Base-by-base conservation (phyloP, 1,139 yeast species). In the Hyphopichia wangnamkhiaoensis region DNA sequence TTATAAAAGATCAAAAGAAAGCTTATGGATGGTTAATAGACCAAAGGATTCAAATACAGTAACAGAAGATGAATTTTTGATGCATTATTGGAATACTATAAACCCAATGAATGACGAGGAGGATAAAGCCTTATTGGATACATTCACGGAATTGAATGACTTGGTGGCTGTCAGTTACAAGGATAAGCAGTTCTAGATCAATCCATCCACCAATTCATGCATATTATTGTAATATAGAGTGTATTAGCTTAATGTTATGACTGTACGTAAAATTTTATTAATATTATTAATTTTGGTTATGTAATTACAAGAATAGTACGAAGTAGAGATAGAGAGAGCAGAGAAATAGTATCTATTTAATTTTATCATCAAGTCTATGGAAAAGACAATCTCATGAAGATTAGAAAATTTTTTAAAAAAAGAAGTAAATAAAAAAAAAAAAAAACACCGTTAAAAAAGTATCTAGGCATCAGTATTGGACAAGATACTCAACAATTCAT, bases 1-100 rank as follows among this genome's bases (percentile, higher is more conserved):
- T 7, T 89, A 85, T 49, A 89, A 89, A 55, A 73, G 86, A 43
- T 77, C 84, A 13, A 86, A 88, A 50, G 96, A 89, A 53, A 76
- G 71, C 18, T 65, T 82, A 25, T 87, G 95, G 95, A 76, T 80
- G 12, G 80, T 84, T 0, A 71, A 71, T 21, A 58, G 86, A 43
- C 74, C 76, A 14, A 67, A 68, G 39, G 68, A 67, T 5, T 37
- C 59, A 1, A 58, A 44, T 31, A 58, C 54, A 23, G 62, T 74
- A 4, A 67, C 74, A 1, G 77, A 74, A 37, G 68, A 66, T 3
- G 95, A 87, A 54, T 86, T 87, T 51, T 65, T 74, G 23, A 60
- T 66, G 26, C 65, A 79, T 43, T 72, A 71, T 34, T 86, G 90
- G 87, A 70, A 71, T 35, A 70, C 73, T 32, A 63, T 65, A 34